Evolutionary conservation across 1,139 yeast genomes (phyloP), one percentile per base, ranked within the genome.

Genomic region (Pichia sp.): DNA sequence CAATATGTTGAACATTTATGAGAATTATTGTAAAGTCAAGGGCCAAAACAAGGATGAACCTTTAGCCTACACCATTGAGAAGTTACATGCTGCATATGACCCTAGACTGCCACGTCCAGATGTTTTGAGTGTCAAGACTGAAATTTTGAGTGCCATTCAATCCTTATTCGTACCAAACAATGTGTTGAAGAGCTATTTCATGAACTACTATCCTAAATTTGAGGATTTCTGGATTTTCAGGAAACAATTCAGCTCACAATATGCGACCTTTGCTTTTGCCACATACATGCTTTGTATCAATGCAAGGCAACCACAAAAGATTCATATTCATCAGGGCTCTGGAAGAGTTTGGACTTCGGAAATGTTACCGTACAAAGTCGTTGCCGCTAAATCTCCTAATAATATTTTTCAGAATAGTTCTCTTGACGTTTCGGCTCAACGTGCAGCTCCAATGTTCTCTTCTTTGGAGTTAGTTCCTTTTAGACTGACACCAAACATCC

Each of bases 141-240:
- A 91, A 58, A 87, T 93, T 33, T 67, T 91, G 56, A 76, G 86
- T 49, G 87, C 95, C 1, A 84, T 91, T 46, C 97, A 91, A 59
- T 72, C 94, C 1, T 65, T 82, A 52, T 69, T 86, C 56, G 91
- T 87, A 31, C 98, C 98, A 22, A 74, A 85, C 13, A 81, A 87
- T 3, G 81, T 91, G 19, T 65, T 91, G 67, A 79, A 80, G 55
- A 82, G 85, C 49, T 67, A 69, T 51, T 72, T 73, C 47, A 60
- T 80, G 40, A 69, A 69, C 3, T 64, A 80, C 34, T 93, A 78
- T 60, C 72, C 81, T 10, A 72, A 77, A 39, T 93, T 83, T 58
- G 96, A 85, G 57, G 96, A 91, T 54, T 91, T 88, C 66, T 93
- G 98, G 98, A 63, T 88, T 38, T 93, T 93, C 79, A 74, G 97